Base-by-base conservation (phyloP, 2,329 filamentous ascomycete genomes). In the Xylariomycetidae sp. region DNA sequence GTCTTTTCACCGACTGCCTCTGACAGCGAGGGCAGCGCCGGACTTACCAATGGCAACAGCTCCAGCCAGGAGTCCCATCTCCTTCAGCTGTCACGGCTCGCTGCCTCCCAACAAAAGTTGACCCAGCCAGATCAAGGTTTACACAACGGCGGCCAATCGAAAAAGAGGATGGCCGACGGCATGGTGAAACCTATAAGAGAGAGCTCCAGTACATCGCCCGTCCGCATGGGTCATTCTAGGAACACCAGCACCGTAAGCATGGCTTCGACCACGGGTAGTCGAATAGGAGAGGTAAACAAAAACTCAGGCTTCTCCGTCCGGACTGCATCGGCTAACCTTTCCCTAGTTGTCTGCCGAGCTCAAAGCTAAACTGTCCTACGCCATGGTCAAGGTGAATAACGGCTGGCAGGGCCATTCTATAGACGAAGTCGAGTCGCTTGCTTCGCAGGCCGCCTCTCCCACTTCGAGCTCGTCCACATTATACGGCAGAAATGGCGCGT, bases 341-440 rank as follows among this genome's bases (percentile, higher is more conserved):
- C 28, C 29, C 34, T 23, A 58, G 54, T 42, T 57, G 27, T 58
- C 54, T 15, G 53, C 54, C 34, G 85, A 90, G 54, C 72, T 97
- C 33, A 84, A 82, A 54, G 82, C 88, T 31, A 84, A 88, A 50
- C 72, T 97, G 17, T 87, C 88, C 6, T 96, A 96, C 59, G 90
- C 90, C 44, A 92, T 94, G 75, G 75, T 94, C 55, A 96, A 95
- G 61, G 85, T 96, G 25, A 87, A 88, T 56, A 81, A 94, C 54
- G 88, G 87, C 38, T 92, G 88, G 83, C 85, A 94, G 61, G 74
- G 81, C 31, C 80, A 83, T 43, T 80, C 79, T 13, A 77, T 92
- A 37, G 80, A 84, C 35, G 85, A 90, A 59, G 76, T 90, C 18
- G 87, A 90, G 61, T 77, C 76, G 29, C 63, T 87, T 25, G 77